Evolutionary conservation across 225 moss, liverwort and hornwort genomes (phyloP).

Genomic region (Pseudisothecium myosuroides): DNA sequence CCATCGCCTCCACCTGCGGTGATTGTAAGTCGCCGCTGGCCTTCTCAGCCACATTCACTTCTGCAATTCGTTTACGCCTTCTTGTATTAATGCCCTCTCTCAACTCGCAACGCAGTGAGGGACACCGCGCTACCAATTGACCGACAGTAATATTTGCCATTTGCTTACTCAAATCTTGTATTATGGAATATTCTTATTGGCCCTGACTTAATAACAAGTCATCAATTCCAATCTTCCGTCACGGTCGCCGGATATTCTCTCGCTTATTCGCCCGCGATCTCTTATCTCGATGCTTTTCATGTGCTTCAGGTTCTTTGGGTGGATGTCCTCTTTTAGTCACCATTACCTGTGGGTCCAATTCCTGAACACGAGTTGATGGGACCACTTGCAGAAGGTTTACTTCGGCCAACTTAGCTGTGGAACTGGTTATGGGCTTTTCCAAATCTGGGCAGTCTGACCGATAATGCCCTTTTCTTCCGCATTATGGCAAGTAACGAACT

Average conservation of each 20-base stretch:
- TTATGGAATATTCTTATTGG: neutral
- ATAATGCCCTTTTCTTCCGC: neutral
- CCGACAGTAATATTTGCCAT: neutral
- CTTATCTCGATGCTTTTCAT: too few relatives aligned
- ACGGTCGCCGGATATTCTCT: rapidly evolving
- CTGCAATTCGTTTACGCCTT: neutral
- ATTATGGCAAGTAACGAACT: neutral
- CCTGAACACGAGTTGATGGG: neutral
- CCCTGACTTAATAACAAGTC: neutral
- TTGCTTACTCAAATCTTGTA: neutral
- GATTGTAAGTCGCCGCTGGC: neutral
- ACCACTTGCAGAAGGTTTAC: neutral
- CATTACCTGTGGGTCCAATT: neutral
- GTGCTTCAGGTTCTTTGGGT: neutral
- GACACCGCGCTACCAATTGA: neutral
- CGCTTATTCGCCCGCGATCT: too few relatives aligned
- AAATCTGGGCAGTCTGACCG: neutral
- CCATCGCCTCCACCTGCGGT: neutral
- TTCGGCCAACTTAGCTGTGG: neutral
- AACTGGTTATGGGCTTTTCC: rapidly evolving
- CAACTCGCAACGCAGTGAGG: neutral
- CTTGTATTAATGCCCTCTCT: neutral
- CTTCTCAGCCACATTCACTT: neutral
- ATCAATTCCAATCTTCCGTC: too few relatives aligned
- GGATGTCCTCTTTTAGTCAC: neutral